Base-by-base conservation (phyloP, 768 basidiomycete species). In the Mycena sanguinolenta region DNA sequence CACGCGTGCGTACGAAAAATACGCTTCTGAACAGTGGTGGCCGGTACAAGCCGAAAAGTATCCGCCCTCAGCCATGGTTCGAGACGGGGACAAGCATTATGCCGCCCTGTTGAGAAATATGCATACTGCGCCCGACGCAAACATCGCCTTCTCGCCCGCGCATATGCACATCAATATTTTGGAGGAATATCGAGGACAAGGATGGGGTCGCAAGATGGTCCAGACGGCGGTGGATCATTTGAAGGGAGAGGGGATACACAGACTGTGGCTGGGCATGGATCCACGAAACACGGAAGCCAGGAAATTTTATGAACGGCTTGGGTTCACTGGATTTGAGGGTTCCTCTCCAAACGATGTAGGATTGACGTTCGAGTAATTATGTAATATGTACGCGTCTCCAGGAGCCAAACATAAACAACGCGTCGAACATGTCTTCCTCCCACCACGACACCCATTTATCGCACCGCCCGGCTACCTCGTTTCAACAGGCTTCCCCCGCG, bases 151-250 rank as follows among this genome's bases (percentile, higher is more conserved):
- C 76, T 90, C 92, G 21, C 87, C 89, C 14, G 93, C 93, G 12
- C 92, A 95, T 79, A 72, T 95, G 73, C 93, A 95, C 77, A 90
- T 95, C 75, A 83, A 95, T 72, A 88, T 95, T 64, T 76, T 94
- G 74, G 85, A 89, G 28, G 84, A 83, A 50, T 88, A 92, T 76
- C 92, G 92, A 77, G 82, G 87, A 63, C 86, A 86, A 70, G 92
- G 92, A 27, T 92, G 89, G 89, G 93, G 93, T n/a, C 85, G 84
- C 76, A 88, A 79, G 77, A 77, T 95, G 72, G 88, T 94, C 39
- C 83, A 79, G 53, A 79, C 74, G 38, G 91, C 87, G 4, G 84
- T 92, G 28, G 81, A 82, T 53, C 82, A 88, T 80, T 77, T 95
- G 75, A 86, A 82, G 69, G 83, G 75, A 36, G 81, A 87, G 57